Evolutionary conservation across 305 asterid species (phyloP).

Genomic region (Fraxinus nigra): DNA sequence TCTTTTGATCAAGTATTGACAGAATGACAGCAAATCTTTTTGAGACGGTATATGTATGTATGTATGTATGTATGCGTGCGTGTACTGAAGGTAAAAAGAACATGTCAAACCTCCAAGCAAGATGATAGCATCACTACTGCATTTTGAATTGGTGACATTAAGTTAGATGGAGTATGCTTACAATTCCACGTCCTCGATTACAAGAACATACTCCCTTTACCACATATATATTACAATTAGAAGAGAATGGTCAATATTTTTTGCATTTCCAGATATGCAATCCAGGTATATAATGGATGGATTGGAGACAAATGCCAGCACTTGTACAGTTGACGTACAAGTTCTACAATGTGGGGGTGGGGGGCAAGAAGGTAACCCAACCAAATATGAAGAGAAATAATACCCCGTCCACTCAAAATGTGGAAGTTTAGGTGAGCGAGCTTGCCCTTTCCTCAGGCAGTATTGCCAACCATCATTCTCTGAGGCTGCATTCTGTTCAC

Average conservation of each 20-base stretch:
- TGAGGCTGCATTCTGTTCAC: conserved; percentile 40
- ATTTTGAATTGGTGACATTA: not conserved
- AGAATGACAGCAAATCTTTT: not conserved
- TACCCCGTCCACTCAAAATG: conserved; percentile 98
- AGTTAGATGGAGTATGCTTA: not conserved
- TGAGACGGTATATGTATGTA: not conserved
- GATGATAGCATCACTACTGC: not conserved
- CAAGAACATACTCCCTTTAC: not conserved
- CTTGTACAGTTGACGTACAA: not conserved
- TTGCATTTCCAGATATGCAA: not conserved
- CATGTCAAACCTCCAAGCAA: not conserved
- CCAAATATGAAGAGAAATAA: not conserved
- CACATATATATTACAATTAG: not conserved
- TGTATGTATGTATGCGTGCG: no score
- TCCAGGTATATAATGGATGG: not conserved
- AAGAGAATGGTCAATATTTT: not conserved
- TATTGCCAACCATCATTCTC: conserved; percentile 74
- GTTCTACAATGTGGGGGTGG: not conserved
- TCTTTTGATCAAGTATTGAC: not conserved
- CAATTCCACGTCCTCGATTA: not conserved
- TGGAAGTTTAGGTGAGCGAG: conserved; percentile 71
- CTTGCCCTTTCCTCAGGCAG: conserved; percentile 87
- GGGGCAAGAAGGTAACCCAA: not conserved
- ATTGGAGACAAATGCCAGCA: not conserved
- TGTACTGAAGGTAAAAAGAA: not conserved